Conservation (phyloP, 148 eudicot genomes). For the Cornus kousa region DNA sequence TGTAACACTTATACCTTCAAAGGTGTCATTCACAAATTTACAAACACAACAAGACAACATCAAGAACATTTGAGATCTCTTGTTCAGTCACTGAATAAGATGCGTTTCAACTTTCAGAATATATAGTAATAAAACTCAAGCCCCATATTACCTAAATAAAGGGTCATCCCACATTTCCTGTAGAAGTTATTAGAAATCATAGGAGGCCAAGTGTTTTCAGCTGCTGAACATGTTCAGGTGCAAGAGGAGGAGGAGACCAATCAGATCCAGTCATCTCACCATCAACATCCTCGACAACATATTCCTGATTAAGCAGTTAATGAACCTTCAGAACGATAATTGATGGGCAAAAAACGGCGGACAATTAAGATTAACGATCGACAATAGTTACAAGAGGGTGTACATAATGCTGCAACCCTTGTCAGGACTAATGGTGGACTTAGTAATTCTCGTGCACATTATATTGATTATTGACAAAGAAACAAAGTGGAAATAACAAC, state of each 20-base stretch:
- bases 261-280: conserved; percentile 62
- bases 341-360: background rate
- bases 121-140: background rate
- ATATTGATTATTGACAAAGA: background rate
- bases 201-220: conserved; percentile 81
- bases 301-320: conserved; percentile 50
- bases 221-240: conserved; percentile 83
- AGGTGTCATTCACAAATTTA: too few species aligned
- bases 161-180: background rate
- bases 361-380: background rate
- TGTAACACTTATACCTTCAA: too few species aligned
- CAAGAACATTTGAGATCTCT: background rate
- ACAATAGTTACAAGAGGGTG: background rate
- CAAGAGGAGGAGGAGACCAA: conserved; percentile 86
- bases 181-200: conserved; percentile 16
- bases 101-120: background rate
- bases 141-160: background rate
- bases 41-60: background rate
- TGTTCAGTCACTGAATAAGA: background rate
- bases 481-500: background rate
- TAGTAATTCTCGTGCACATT: background rate
- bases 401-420: background rate
- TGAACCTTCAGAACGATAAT: background rate
- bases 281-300: conserved; percentile 89
- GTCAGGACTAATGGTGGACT: background rate